Evolutionary conservation across 371 early-diverging fungal species (phyloP).

Genomic region (Coemansia sp.): DNA sequence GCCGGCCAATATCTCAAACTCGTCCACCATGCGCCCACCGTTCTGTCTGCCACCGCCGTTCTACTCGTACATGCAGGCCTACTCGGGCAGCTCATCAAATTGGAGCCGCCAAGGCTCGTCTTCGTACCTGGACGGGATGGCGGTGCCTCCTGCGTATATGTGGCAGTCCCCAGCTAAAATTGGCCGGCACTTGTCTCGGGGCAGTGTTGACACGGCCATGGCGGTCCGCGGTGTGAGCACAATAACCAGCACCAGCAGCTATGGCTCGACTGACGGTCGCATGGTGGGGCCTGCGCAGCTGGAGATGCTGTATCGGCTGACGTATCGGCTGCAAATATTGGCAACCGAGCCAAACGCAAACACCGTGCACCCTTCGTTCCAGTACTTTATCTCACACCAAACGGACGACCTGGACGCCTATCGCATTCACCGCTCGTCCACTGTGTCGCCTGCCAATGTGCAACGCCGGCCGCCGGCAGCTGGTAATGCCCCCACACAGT

Average conservation of each 20-base stretch:
- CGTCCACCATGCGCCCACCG: slow-evolving; percentile 15
- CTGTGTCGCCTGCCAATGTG: slow-evolving; percentile 16
- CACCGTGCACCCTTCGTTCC: slow-evolving; percentile 37
- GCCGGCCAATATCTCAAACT: neutral
- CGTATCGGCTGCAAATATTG: slow-evolving; percentile 39
- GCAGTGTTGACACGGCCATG: slow-evolving; percentile 25
- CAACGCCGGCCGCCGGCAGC: neutral
- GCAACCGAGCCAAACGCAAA: slow-evolving; percentile 31
- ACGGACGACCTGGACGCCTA: slow-evolving; percentile 19
- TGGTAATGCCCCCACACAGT: neutral
- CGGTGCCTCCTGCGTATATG: slow-evolving; percentile 11
- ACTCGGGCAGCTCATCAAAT: neutral
- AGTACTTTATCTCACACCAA: slow-evolving; percentile 38
- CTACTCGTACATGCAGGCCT: slow-evolving; percentile 17
- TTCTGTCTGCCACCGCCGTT: slow-evolving; percentile 30
- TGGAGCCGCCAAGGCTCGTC: slow-evolving; percentile 40
- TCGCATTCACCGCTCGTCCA: slow-evolving; percentile 38
- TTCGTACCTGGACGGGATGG: slow-evolving; percentile 16
- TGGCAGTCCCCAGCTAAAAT: slow-evolving; percentile 11
- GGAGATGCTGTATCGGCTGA: slow-evolving; percentile 33
- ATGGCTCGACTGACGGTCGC: neutral
- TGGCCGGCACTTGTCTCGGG: slow-evolving; percentile 26
- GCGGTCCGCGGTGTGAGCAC: slow-evolving; percentile 5
- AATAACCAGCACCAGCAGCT: slow-evolving; percentile 2
- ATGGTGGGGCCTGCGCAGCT: slow-evolving; percentile 22